Conservation (phyloP, 805 yeast genomes). For the Hemisphaericaspora nanyangensis region DNA sequence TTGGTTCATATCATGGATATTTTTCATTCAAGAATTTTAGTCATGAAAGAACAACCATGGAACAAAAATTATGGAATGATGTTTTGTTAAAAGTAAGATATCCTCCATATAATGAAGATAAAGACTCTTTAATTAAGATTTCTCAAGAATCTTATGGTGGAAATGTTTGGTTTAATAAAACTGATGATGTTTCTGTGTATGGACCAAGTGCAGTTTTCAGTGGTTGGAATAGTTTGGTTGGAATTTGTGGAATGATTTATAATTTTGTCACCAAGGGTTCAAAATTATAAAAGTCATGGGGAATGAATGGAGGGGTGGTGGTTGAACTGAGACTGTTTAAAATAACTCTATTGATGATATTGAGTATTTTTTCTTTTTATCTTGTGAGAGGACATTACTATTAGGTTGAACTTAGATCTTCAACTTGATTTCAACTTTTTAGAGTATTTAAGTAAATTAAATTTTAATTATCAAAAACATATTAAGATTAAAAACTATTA, state of each 20-base stretch:
- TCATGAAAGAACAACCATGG: conserved; percentile 65
- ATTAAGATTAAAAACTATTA: too few relatives aligned
- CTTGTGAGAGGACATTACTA: too few relatives aligned
- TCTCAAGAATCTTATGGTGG: conserved; percentile 28
- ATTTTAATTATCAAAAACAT: too few relatives aligned
- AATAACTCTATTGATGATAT: too few relatives aligned
- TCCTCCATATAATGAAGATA: conserved; percentile 51
- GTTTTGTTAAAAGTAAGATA: conserved; percentile 55
- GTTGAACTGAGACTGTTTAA: too few relatives aligned
- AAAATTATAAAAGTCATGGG: too few relatives aligned
- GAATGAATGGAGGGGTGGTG: too few relatives aligned
- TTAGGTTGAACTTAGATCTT: too few relatives aligned
- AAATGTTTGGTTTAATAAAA: conserved; percentile 36
- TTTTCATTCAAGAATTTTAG: conserved; percentile 54
- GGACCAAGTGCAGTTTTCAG: conserved; percentile 34
- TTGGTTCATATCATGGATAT: conserved; percentile 78
- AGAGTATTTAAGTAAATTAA: too few relatives aligned
- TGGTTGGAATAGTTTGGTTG: conserved; percentile 29
- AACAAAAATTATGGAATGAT: conserved; percentile 66
- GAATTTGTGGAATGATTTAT: conserved; percentile 25
- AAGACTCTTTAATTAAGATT: conserved; percentile 24
- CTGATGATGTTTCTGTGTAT: conserved; percentile 27
- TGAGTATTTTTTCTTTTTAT: too few relatives aligned
- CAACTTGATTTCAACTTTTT: too few relatives aligned
- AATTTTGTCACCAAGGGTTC: conserved; percentile 9